These are phyloP conservation scores for Teunomyces panamensis DNA, from an alignment of 805 yeast genomes.

Conservation along the genomic window DNA sequence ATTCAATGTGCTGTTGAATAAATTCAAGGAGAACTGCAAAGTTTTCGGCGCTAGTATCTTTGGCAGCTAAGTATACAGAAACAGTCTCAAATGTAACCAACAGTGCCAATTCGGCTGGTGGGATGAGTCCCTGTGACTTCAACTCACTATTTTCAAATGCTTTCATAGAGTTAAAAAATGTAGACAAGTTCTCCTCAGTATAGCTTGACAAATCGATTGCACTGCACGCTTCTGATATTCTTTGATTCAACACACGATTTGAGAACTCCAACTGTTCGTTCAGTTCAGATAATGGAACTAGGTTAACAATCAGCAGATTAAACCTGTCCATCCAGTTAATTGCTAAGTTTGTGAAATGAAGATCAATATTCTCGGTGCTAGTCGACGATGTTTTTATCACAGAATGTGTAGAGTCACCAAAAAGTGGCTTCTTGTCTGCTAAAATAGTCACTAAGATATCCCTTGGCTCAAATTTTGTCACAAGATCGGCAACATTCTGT, in stretches of 20 bases:
- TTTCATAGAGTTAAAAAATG: slow-evolving; percentile 4
- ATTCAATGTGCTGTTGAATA: slow-evolving; percentile 10
- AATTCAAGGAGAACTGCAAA: slow-evolving; percentile 12
- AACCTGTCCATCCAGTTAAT: slow-evolving; percentile 29
- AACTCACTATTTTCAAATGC: slow-evolving; percentile 15
- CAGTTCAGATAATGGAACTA: slow-evolving; percentile 8
- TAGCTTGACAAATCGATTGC: background rate
- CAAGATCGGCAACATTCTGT: slow-evolving; percentile 30
- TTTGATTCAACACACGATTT: background rate
- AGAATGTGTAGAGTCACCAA: slow-evolving; percentile 24
- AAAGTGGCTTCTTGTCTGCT: slow-evolving; percentile 24
- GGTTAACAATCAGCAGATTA: slow-evolving; percentile 15
- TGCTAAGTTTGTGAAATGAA: slow-evolving; percentile 27
- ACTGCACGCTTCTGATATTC: background rate
- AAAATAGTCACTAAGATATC: slow-evolving; percentile 31
- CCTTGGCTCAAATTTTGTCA: slow-evolving; percentile 25
- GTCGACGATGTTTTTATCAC: slow-evolving; percentile 16
- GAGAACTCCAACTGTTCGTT: background rate
- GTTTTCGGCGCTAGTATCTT: slow-evolving; percentile 5
- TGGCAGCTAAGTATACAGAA: slow-evolving; percentile 7
- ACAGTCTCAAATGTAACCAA: slow-evolving; percentile 13
- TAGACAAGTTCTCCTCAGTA: slow-evolving; percentile 2
- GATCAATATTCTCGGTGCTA: slow-evolving; percentile 14
- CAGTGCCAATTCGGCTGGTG: slow-evolving; percentile 7
- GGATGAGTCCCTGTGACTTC: slow-evolving; percentile 11